These are phyloP conservation scores for Lecanicillium sp. DNA, from an alignment of 2,329 filamentous ascomycete genomes.

Conservation along the genomic window DNA sequence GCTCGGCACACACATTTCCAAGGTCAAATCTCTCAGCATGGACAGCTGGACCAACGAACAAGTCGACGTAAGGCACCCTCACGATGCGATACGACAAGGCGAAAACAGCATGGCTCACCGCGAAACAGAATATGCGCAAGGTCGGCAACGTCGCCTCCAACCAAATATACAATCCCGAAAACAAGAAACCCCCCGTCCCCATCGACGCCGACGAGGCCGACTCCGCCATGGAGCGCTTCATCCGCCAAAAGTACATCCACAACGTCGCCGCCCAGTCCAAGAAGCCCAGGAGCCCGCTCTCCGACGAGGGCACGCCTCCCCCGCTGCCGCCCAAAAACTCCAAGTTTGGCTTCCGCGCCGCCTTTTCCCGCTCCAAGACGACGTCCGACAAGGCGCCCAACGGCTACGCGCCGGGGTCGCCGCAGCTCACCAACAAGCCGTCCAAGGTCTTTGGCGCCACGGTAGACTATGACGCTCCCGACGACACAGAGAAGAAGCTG, in stretches of 20 bases:
- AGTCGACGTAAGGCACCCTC: conserved; percentile 70
- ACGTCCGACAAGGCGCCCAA: conserved; percentile 44
- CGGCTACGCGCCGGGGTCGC: conserved; percentile 26
- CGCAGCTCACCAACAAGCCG: conserved; percentile 52
- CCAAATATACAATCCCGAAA: conserved; percentile 80
- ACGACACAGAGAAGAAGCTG: conserved; percentile 71
- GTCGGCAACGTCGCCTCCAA: conserved; percentile 84
- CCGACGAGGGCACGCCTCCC: conserved; percentile 53
- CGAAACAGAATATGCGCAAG: conserved; percentile 77
- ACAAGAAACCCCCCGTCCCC: conserved; percentile 75
- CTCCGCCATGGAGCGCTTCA: conserved; percentile 90
- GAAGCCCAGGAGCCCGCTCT: conserved; percentile 41
- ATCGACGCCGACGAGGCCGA: conserved; percentile 90
- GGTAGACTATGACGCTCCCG: conserved; percentile 45
- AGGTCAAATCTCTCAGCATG: conserved; percentile 98
- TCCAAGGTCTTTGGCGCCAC: conserved; percentile 65
- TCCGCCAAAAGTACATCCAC: conserved; percentile 87
- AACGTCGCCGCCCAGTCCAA: conserved; percentile 31
- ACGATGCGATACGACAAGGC: not conserved
- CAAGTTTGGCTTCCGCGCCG: conserved; percentile 52
- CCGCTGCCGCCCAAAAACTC: conserved; percentile 59
- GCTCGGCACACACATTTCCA: conserved; percentile 94
- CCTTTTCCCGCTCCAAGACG: conserved; percentile 58
- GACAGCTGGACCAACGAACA: conserved; percentile 95
- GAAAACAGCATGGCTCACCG: conserved; percentile 4